Conservation (phyloP, 2,329 filamentous ascomycete genomes). For the Aspergillus neoniger region DNA sequence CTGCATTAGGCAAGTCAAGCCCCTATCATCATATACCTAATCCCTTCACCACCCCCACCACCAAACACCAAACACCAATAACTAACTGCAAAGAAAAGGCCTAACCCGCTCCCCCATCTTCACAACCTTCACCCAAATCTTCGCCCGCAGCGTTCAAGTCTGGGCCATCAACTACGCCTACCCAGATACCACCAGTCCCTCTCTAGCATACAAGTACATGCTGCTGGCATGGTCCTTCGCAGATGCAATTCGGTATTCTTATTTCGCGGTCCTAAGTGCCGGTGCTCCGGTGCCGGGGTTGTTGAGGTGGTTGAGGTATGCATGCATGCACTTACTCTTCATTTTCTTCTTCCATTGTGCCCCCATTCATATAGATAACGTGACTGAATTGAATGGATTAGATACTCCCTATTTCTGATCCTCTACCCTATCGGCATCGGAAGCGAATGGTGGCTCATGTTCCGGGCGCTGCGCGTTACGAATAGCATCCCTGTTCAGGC, state of each 20-base stretch:
- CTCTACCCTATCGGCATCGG: constrained; percentile 33
- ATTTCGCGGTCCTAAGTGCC: constrained; percentile 27
- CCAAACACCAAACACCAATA: background rate
- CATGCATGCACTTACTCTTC: no score
- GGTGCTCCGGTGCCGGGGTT: constrained; percentile 15
- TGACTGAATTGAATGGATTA: constrained; percentile 1
- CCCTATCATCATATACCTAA: background rate
- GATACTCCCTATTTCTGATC: constrained; percentile 32
- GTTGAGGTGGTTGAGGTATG: constrained; percentile 29
- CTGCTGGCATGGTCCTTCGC: constrained; percentile 32
- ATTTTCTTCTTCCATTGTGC: no score
- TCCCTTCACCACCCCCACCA: background rate
- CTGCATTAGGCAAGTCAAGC: constrained; percentile 22
- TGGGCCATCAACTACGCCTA: constrained; percentile 34
- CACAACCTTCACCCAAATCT: constrained; percentile 34
- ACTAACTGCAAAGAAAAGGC: constrained; percentile 16
- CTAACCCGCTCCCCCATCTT: constrained; percentile 31
- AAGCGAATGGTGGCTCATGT: constrained; percentile 36
- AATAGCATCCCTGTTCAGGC: constrained; percentile 12
- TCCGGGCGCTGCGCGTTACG: constrained; percentile 17
- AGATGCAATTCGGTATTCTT: constrained; percentile 29
- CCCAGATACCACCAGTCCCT: constrained; percentile 19
- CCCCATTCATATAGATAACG: background rate
- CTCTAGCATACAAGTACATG: constrained; percentile 27
- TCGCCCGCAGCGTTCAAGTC: constrained; percentile 34